A percentile compares a stretch with the other conserved stretches of the same genome.
Evolutionary conservation across 176 grass and related monocot species (phyloP).

Genomic region (Carex myosuroides): DNA sequence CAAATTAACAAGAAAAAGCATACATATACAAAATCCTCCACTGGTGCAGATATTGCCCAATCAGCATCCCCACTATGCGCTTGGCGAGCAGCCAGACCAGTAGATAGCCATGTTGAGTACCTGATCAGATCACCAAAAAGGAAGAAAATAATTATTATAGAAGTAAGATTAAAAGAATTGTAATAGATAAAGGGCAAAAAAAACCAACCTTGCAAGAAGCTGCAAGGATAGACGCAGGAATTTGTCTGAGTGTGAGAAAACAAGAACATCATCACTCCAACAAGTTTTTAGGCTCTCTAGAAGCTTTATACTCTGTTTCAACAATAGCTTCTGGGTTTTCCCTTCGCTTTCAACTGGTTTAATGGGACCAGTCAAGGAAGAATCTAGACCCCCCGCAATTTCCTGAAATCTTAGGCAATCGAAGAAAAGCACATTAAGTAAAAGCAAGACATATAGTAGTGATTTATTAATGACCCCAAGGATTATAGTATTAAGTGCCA

Average conservation of each 20-base stretch:
- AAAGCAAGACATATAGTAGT: neutral
- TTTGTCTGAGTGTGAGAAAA: constrained; percentile 89
- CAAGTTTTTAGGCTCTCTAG: constrained; percentile 79
- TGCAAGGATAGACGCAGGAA: constrained; percentile 90
- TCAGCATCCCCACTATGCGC: constrained; percentile 53
- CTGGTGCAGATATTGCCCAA: constrained; percentile 66
- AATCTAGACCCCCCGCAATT: constrained; percentile 92
- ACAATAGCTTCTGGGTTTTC: constrained; percentile 30
- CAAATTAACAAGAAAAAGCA: constrained; percentile 23
- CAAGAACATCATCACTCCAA: constrained; percentile 88
- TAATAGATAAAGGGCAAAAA: neutral
- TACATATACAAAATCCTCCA: constrained; percentile 96
- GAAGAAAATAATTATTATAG: constrained; percentile 1
- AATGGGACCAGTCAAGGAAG: constrained; percentile 47
- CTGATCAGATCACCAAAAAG: constrained; percentile 40
- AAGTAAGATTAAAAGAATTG: neutral
- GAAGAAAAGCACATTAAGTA: constrained; percentile 12
- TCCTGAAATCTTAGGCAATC: constrained; percentile 87
- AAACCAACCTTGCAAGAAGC: constrained; percentile 79
- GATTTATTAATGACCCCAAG: neutral
- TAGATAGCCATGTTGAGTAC: constrained; percentile 86
- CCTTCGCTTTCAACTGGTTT: constrained; percentile 44
- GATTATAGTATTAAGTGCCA: neutral
- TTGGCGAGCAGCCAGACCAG: constrained; percentile 62
- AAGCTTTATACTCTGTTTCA: constrained; percentile 84